These are phyloP conservation scores for Ensete glaucum DNA, from an alignment of 176 grass and related monocot species.

Conservation along the genomic window DNA sequence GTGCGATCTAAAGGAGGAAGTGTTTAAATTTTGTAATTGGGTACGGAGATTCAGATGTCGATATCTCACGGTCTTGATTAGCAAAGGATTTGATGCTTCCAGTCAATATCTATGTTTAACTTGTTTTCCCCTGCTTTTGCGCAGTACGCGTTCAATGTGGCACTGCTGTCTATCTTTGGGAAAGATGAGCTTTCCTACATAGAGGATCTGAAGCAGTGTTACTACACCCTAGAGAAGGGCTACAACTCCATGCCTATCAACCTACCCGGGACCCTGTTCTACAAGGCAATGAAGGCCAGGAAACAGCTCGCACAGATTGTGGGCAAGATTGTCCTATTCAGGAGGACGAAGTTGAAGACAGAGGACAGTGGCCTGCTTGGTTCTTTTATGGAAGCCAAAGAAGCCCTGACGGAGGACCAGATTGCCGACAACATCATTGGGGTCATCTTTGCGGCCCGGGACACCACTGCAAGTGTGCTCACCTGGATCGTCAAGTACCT, in stretches of 20 bases:
- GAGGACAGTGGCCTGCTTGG: conserved; percentile 46
- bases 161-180: conserved; percentile 84
- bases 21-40: too few species aligned
- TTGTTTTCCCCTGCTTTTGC: neutral
- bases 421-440: conserved; percentile 93
- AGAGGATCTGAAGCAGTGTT: conserved; percentile 91
- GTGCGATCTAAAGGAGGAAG: too few species aligned
- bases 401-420: conserved; percentile 77
- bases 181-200: conserved; percentile 76
- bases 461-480: conserved; percentile 94
- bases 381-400: conserved; percentile 73
- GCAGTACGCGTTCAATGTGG: conserved; percentile 95
- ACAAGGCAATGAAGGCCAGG: conserved; percentile 90
- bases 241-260: conserved; percentile 99
- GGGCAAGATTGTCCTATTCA: conserved; percentile 49
- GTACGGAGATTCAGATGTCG: too few species aligned
- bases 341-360: conserved; percentile 29
- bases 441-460: conserved; percentile 84
- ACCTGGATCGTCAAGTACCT: conserved; percentile 99
- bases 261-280: conserved; percentile 79
- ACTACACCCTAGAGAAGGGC: conserved; percentile 91
- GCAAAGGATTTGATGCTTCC: neutral
- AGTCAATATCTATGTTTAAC: neutral
- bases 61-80: too few species aligned
- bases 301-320: conserved; percentile 63